Evolutionary conservation across 225 moss, liverwort and hornwort genomes (phyloP).

Genomic region (Pleurozium schreberi): DNA sequence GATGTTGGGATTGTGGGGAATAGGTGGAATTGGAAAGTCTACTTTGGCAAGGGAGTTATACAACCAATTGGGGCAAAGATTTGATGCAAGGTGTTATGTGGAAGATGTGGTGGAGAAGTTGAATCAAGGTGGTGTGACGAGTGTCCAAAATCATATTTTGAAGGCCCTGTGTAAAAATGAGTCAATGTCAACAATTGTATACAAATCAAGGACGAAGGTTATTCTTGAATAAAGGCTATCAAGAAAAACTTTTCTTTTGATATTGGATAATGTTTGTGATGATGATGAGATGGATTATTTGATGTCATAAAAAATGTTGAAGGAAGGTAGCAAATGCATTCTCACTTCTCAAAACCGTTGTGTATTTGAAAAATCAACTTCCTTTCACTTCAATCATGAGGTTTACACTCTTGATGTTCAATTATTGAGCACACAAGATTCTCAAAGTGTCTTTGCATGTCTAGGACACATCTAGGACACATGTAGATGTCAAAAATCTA

Average conservation of each 20-base stretch:
- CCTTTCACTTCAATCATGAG: neutral
- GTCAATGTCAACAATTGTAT: too few species aligned
- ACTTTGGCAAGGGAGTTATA: neutral
- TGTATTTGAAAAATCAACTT: neutral
- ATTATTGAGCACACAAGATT: neutral
- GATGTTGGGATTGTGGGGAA: neutral
- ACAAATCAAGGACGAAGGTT: neutral
- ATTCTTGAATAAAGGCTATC: neutral
- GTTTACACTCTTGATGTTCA: neutral
- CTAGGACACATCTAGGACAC: too few species aligned
- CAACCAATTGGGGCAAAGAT: neutral
- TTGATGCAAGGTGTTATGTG: neutral
- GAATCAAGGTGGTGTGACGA: neutral
- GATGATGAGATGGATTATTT: neutral
- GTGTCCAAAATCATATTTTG: neutral
- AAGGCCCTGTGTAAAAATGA: neutral
- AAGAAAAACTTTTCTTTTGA: fast-evolving
- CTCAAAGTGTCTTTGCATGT: neutral
- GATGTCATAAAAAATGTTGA: neutral
- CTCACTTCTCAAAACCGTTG: neutral
- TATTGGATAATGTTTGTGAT: neutral
- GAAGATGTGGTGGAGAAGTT: neutral
- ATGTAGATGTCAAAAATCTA: too few species aligned
- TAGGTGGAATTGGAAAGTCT: neutral
- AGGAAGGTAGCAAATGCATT: neutral